Base-by-base conservation (phyloP, 1,139 yeast species). In the Protomyces gravidus region DNA sequence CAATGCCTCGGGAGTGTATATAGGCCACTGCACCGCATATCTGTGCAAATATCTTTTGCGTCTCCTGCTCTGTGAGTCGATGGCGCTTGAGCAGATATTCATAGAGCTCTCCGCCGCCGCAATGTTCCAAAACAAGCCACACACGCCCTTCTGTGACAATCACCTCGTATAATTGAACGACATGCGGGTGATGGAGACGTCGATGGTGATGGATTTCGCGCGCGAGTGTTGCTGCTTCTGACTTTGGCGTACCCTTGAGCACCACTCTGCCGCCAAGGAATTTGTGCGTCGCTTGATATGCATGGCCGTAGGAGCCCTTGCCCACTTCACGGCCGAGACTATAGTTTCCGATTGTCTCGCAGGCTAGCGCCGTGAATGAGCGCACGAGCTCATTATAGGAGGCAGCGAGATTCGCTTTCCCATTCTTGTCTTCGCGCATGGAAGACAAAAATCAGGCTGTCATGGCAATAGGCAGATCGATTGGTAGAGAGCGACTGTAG, bases 121-220 rank as follows among this genome's bases (percentile, higher is more conserved):
- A 90, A 72, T 88, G 90, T 68, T 92, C 97, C 67, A 90, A 71
- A 0, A 83, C 96, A 75, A 92, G 80, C 89, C 96, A 92, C 2
- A 90, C 84, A 65, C 80, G 80, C 4, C 79, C 78, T 65, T 89
- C 96, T 0, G 95, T 84, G 55, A 86, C 81, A 39, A 92, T 83
- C 42, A 89, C 85, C 70, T 92, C 98, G 70, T 89, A 90, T 6
- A 92, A 76, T 63, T 84, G 81, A 11, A 95, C 89, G 50, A 92
- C 86, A 69, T 89, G 84, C 13, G 89, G 89, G 68, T 89, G 96
- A 52, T 80, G 80, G 66, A 92, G 82, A 68, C 88, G 94, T 58
- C 88, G 78, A 68, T 90, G 94, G 69, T 89, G 94, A 68, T 86
- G 89, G 36, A 89, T 89, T 68, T 92, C 98, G 62, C 97, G 76